Percentiles rank a stretch among this genome's conserved stretches.
These are phyloP conservation scores for Sordariomycetes sp. DNA, from an alignment of 2,329 filamentous ascomycete species.

Conservation along the genomic window DNA sequence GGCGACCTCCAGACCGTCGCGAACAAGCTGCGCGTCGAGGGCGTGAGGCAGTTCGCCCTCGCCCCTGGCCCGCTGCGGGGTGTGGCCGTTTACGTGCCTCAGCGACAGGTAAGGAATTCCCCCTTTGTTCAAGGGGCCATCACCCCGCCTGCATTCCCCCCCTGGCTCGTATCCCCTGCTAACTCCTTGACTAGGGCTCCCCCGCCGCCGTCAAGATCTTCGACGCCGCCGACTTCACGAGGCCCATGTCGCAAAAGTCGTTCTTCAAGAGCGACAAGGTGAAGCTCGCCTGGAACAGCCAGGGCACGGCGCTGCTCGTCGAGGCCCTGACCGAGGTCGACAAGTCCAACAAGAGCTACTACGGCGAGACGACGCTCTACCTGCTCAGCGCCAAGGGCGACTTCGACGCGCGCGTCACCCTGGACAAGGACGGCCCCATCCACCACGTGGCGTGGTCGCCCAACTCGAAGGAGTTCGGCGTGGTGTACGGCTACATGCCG, in stretches of 20 bases:
- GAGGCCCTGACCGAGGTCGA: constrained; percentile 97
- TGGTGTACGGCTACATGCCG: constrained; percentile 98
- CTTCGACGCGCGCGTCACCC: constrained; percentile 82
- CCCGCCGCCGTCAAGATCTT: constrained; percentile 91
- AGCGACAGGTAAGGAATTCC: constrained; percentile 64
- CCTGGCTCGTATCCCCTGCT: not conserved
- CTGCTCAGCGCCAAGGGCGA: constrained; percentile 82
- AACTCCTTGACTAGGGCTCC: constrained; percentile 53
- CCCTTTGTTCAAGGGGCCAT: not conserved
- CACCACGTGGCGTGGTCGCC: constrained; percentile 98
- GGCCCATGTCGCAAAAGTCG: constrained; percentile 87
- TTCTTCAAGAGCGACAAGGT: constrained; percentile 99
- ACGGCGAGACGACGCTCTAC: constrained; percentile 95
- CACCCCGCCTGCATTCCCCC: not conserved
- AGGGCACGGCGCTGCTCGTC: constrained; percentile 85
- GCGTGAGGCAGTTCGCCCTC: constrained; percentile 79
- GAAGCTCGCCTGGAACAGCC: constrained; percentile 93
- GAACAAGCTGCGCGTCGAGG: constrained; percentile 92
- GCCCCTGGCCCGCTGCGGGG: constrained; percentile 84
- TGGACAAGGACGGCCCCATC: constrained; percentile 96
- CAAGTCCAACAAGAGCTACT: constrained; percentile 98
- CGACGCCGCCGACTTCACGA: constrained; percentile 77
- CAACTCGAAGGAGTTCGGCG: constrained; percentile 94
- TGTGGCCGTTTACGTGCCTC: constrained; percentile 88
- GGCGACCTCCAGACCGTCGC: constrained; percentile 76